Conservation (phyloP, 129 eudicot genomes). For the Gnaphalium uliginosum region DNA sequence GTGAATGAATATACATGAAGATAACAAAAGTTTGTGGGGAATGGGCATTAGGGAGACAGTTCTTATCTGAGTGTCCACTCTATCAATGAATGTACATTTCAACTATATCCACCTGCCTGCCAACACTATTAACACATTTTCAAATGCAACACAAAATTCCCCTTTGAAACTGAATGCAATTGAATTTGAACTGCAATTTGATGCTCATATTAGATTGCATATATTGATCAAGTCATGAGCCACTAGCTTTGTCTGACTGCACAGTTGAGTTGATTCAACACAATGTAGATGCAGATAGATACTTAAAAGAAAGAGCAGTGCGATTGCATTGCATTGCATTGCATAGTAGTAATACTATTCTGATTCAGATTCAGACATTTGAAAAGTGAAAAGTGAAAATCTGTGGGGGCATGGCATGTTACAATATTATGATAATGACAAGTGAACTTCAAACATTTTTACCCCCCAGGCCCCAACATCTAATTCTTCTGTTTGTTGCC, state of each 20-base stretch:
- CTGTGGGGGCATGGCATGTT: constrained; percentile 30
- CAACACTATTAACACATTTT: constrained; percentile 30
- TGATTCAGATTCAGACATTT: constrained; percentile 13
- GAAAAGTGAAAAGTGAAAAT: constrained; percentile 25
- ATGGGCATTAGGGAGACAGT: constrained; percentile 30
- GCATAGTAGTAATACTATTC: constrained; percentile 19
- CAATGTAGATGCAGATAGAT: constrained; percentile 24
- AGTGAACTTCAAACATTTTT: constrained; percentile 33
- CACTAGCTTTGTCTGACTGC: constrained; percentile 31
- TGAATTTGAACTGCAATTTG: not conserved
- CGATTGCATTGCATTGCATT: not conserved
- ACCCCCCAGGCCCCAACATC: constrained; percentile 39
- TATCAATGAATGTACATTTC: constrained; percentile 25
- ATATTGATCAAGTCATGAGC: constrained; percentile 19
- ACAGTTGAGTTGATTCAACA: constrained; percentile 27
- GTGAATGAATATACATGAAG: not conserved
- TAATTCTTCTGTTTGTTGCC: constrained; percentile 28
- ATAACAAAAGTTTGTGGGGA: constrained; percentile 14
- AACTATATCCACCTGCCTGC: constrained; percentile 32
- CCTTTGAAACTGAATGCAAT: constrained; percentile 16
- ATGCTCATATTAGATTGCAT: constrained; percentile 17
- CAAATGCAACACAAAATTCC: constrained; percentile 16
- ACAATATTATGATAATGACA: constrained; percentile 38
- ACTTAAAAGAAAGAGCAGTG: constrained; percentile 5
- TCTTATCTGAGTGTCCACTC: constrained; percentile 22